phyloP scores from a whole-genome alignment of 805 yeast species.

The Lipomyces sp. region DNA sequence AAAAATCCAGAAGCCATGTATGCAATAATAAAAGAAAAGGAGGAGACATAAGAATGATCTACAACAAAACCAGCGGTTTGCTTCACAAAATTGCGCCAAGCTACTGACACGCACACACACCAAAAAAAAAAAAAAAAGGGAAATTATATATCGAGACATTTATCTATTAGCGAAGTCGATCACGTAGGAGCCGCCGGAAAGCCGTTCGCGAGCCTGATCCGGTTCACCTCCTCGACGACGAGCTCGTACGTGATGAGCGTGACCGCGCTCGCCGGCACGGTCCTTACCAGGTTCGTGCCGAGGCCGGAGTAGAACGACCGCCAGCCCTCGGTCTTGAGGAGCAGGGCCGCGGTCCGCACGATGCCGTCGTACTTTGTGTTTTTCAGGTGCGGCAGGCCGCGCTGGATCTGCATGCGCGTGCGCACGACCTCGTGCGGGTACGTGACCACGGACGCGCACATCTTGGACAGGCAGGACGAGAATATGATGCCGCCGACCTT shows the following conservation, averaged over 20 bases:
- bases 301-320: conserved; percentile 88
- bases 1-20: too few relatives aligned
- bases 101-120: too few relatives aligned
- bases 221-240: conserved; percentile 29
- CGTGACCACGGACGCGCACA: conserved; percentile 82
- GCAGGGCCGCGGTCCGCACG: conserved; percentile 38
- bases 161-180: not conserved
- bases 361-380: conserved; percentile 37
- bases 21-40: too few relatives aligned
- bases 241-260: conserved; percentile 85
- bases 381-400: conserved; percentile 17
- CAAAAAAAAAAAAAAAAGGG: not conserved
- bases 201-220: not conserved
- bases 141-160: not conserved
- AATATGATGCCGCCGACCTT: conserved; percentile 46
- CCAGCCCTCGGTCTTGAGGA: conserved; percentile 66
- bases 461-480: conserved; percentile 79
- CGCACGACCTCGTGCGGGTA: conserved; percentile 92
- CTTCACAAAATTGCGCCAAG: not conserved
- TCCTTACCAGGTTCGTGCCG: conserved; percentile 76
- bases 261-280: conserved; percentile 94
- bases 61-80: not conserved
- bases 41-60: too few relatives aligned
- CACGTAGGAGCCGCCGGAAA: not conserved
- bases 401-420: conserved; percentile 75